phyloP scores from a whole-genome alignment of 2,329 filamentous ascomycete species.

The Fusarium sororula region DNA sequence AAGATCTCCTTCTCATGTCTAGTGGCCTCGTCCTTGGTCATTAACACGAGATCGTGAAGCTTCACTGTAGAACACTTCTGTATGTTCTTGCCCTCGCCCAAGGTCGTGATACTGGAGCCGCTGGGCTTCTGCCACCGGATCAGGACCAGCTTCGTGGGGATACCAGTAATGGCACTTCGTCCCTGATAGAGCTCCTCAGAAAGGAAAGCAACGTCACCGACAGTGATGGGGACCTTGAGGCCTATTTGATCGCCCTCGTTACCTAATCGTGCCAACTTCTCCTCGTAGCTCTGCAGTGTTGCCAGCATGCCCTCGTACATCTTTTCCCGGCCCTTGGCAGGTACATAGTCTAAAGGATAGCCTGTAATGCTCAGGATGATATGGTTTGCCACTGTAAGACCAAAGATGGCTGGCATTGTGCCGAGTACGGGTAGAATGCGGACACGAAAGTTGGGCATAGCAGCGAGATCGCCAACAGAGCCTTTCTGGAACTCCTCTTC shows the following conservation, averaged over 20 bases:
- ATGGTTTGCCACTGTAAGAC: conserved; percentile 90
- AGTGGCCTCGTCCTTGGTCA: conserved; percentile 90
- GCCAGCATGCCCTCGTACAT: conserved; percentile 88
- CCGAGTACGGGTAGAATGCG: conserved; percentile 95
- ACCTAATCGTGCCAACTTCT: conserved; percentile 69
- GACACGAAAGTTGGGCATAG: conserved; percentile 91
- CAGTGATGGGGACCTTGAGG: conserved; percentile 79
- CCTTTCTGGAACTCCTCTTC: conserved; percentile 92
- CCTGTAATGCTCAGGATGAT: conserved; percentile 83
- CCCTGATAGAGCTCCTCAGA: conserved; percentile 89
- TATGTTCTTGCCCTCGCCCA: conserved; percentile 73
- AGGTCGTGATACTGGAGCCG: conserved; percentile 63
- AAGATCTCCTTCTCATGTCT: conserved; percentile 84
- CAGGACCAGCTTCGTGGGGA: conserved; percentile 82
- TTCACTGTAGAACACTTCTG: conserved; percentile 80
- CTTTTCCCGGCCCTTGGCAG: conserved; percentile 85
- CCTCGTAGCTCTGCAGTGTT: conserved; percentile 79
- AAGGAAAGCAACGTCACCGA: conserved; percentile 85
- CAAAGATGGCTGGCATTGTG: conserved; percentile 97
- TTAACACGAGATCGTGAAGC: conserved; percentile 80
- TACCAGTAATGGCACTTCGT: conserved; percentile 82
- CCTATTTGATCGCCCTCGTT: conserved; percentile 61
- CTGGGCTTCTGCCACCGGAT: conserved; percentile 79
- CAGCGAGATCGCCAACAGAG: conserved; percentile 83
- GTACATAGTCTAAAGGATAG: conserved; percentile 87